A percentile compares a stretch with the other conserved stretches of the same genome.
Evolutionary conservation across 768 basidiomycete species (phyloP).

Genomic region (Megacollybia marginata): DNA sequence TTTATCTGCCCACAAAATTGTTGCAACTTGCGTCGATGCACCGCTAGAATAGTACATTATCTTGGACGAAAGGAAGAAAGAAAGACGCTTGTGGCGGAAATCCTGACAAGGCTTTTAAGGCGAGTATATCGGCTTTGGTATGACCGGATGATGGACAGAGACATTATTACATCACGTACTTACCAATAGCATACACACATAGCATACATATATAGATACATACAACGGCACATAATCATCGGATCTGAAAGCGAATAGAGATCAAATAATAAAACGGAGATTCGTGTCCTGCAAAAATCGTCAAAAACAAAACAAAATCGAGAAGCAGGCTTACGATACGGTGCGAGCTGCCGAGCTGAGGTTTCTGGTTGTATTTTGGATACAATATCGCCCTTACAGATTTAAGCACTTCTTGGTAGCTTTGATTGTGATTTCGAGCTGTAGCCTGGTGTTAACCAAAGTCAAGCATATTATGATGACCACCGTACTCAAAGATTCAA

Average conservation of each 20-base stretch:
- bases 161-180: too few species aligned
- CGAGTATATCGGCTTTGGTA: too few species aligned
- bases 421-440: slow-evolving; percentile 48
- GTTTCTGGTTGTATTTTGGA: slow-evolving; percentile 60
- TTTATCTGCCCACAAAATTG: too few species aligned
- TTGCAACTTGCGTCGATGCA: too few species aligned
- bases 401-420: slow-evolving; percentile 55
- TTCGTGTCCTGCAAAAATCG: slow-evolving; percentile 5
- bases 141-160: too few species aligned
- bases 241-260: background rate
- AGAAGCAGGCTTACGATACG: slow-evolving; percentile 38
- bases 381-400: slow-evolving; percentile 51
- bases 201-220: too few species aligned
- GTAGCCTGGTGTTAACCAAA: background rate
- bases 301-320: background rate
- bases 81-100: too few species aligned
- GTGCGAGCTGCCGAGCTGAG: slow-evolving; percentile 70
- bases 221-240: background rate
- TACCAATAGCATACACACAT: too few species aligned
- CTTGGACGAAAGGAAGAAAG: slow-evolving; percentile 8
- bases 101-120: too few species aligned
- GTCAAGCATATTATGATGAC: background rate
- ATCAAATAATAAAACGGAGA: slow-evolving; percentile 4
- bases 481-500: slow-evolving; percentile 38
- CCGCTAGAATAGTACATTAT: slow-evolving; percentile 30